These are phyloP conservation scores for Paramecium octaurelia DNA, from an alignment of 73 alveolate species.

Conservation along the genomic window DNA sequence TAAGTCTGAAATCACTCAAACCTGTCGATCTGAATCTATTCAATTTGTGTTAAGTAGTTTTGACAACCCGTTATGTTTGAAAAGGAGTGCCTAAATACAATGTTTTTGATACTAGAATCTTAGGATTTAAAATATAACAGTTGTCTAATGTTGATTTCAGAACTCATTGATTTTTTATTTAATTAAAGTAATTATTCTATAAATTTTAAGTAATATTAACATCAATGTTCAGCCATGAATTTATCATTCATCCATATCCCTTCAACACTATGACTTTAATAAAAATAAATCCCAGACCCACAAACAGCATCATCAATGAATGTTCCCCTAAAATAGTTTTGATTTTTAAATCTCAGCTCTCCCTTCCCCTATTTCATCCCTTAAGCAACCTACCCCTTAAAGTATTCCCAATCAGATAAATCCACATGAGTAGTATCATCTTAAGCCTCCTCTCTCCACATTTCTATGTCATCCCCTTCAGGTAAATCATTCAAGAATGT, in stretches of 20 bases:
- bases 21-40: background rate
- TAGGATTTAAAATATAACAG: background rate
- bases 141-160: background rate
- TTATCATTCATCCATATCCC: conserved; percentile 47
- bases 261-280: background rate
- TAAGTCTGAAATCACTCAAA: background rate
- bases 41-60: background rate
- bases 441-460: conserved; percentile 29
- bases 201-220: background rate
- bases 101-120: background rate
- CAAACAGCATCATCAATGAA: conserved; percentile 2
- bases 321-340: background rate
- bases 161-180: background rate
- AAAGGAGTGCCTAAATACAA: background rate
- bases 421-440: conserved; percentile 11
- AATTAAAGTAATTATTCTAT: background rate
- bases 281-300: conserved; percentile 15
- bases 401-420: background rate
- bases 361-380: conserved; percentile 38
- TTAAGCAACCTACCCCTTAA: background rate
- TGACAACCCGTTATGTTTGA: background rate
- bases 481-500: conserved; percentile 32
- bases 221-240: background rate
- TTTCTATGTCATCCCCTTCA: conserved; percentile 26
- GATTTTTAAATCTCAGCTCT: background rate